A percentile compares a stretch with the other conserved stretches of the same genome.
These are phyloP conservation scores for Myriangium duriaei DNA, from an alignment of 2,329 filamentous ascomycete genomes.

Conservation along the genomic window DNA sequence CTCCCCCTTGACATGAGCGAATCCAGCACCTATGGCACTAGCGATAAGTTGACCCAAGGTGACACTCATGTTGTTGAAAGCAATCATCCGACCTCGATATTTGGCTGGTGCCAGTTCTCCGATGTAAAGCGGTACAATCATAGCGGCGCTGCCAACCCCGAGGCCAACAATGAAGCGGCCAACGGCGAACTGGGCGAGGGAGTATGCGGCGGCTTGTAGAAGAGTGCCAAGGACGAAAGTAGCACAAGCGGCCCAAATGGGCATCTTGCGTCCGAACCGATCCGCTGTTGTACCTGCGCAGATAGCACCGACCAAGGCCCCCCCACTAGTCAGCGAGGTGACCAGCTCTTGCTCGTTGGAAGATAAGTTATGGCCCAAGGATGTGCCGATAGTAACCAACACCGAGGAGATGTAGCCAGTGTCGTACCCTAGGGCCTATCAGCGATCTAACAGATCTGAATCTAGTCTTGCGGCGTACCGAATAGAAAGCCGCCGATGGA, in stretches of 20 bases:
- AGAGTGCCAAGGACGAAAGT: constrained; percentile 29
- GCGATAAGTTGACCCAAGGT: constrained; percentile 22
- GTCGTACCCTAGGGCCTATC: no score
- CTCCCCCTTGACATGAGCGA: constrained; percentile 20
- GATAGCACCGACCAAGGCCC: constrained; percentile 26
- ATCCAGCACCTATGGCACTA: constrained; percentile 23
- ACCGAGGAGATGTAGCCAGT: constrained; percentile 27
- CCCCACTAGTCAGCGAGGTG: constrained; percentile 27
- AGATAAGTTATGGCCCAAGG: constrained; percentile 20
- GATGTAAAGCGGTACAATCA: constrained; percentile 50
- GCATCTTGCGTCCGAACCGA: constrained; percentile 28
- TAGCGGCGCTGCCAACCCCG: constrained; percentile 37
- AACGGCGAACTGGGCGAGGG: constrained; percentile 32
- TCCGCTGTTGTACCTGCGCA: constrained; percentile 28
- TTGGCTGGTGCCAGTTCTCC: constrained; percentile 66
- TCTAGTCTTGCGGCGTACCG: no score
- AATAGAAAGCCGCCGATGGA: constrained; percentile 23
- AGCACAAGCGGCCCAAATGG: constrained; percentile 30
- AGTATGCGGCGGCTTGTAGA: constrained; percentile 18
- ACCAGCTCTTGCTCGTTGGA: constrained; percentile 27
- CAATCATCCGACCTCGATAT: constrained; percentile 27
- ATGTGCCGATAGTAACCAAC: constrained; percentile 25
- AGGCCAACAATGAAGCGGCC: constrained; percentile 38
- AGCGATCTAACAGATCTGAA: no score
- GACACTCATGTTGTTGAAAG: constrained; percentile 27